These are phyloP conservation scores for Geoglossum cookeanum DNA, from an alignment of 2,329 filamentous ascomycete species.

Conservation along the genomic window DNA sequence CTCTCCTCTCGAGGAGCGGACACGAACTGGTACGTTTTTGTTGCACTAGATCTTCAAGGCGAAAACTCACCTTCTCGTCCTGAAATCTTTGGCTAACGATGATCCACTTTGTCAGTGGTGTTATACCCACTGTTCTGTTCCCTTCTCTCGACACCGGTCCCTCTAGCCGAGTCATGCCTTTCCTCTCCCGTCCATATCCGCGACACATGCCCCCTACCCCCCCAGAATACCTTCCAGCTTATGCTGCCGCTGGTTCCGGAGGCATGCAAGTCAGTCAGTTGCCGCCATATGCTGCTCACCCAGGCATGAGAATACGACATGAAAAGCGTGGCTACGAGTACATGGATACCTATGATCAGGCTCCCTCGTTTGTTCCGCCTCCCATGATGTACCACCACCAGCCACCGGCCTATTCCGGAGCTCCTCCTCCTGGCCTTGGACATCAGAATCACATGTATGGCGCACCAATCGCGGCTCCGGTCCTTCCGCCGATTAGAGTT, in stretches of 20 bases:
- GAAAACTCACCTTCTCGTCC: not conserved
- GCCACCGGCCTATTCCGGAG: constrained; percentile 18
- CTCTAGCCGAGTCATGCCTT: constrained; percentile 26
- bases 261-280: constrained; percentile 26
- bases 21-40: not conserved
- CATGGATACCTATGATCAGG: not conserved
- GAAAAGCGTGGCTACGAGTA: constrained; percentile 4
- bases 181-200: constrained; percentile 23
- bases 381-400: constrained; percentile 12
- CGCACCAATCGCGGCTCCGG: constrained; percentile 21
- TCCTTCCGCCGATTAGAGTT: constrained; percentile 28
- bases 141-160: constrained; percentile 5
- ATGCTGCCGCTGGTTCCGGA: constrained; percentile 23
- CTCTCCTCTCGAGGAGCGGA: constrained; percentile 2
- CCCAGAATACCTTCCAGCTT: constrained; percentile 26
- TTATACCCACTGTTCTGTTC: constrained; percentile 5
- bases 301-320: constrained; percentile 13
- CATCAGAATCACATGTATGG: constrained; percentile 24
- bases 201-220: constrained; percentile 28
- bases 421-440: constrained; percentile 13
- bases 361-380: constrained; percentile 1
- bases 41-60: not conserved
- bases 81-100: not conserved
- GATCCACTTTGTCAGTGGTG: constrained; percentile 1
- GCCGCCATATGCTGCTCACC: constrained; percentile 23